Evolutionary conservation across 345 rosid genomes (phyloP), one percentile per base, ranked within the genome.

Genomic region (Aurinia saxatilis): DNA sequence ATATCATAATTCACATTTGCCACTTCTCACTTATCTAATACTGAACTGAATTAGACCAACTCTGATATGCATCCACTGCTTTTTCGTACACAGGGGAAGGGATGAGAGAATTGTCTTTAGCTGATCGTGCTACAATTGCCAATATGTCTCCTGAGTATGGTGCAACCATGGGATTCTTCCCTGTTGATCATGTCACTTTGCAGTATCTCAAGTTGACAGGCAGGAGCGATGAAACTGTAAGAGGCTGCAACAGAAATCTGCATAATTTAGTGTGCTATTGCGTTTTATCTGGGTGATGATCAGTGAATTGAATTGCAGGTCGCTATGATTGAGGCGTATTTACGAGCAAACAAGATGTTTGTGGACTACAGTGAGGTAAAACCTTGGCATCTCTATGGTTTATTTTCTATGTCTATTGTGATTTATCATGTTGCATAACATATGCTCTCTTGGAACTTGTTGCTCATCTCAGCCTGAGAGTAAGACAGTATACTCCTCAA

Each of bases 111-210:
- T 73, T 91, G 54, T 82, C 98, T 66, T 72, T 91, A 33, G 98
- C 98, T n/a, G 98, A 91, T 61, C 84, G 98, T 73, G 98, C 98
- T 27, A 91, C 98, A 21, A 91, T 91, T 66, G 96, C 96, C 60
- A 91, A 91, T 78, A 91, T 88, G 98, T 91, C 96, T 69, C 98
- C 98, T 0, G 98, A 91, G 77, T 91, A 91, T 60, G 95, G 98
- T 75, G 96, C 98, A 67, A 88, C 96, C 52, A 91, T 91, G 98
- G 98, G 98, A 10, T 91, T 91, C 84, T 91, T 91, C 68, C 96
- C 98, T 8, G 98, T 91, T 74, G 96, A 91, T 71, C 88, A 84
- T 77, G 91, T 91, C 65, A 85, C 98, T 12, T 77, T 91, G 56
- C 90, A 86, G n/a, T 91, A 91, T 75, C 81, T 91, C 45, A 84